These are phyloP conservation scores for Tripterygium wilfordii DNA, from an alignment of 177 flowering plant genomes.

Conservation along the genomic window DNA sequence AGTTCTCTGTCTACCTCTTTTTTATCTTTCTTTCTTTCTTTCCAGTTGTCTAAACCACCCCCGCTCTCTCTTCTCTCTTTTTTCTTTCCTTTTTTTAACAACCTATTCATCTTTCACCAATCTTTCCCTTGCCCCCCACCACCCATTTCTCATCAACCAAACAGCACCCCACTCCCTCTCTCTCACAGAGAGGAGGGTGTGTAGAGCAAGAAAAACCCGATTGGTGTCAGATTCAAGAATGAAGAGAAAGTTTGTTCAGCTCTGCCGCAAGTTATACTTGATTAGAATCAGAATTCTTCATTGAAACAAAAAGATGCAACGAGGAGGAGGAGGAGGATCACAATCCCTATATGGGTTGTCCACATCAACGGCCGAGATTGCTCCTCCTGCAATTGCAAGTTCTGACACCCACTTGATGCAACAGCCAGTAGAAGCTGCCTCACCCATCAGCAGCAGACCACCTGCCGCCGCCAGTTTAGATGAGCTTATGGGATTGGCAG, in stretches of 20 bases:
- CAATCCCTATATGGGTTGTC: slow-evolving; percentile 5
- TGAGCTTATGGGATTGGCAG: slow-evolving; percentile 24
- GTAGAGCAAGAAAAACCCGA: too few relatives aligned
- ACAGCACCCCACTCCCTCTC: too few relatives aligned
- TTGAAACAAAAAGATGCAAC: slow-evolving; percentile 12
- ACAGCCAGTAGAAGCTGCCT: slow-evolving; percentile 38
- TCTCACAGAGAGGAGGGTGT: too few relatives aligned
- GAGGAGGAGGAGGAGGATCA: slow-evolving; percentile 8
- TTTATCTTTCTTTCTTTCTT: too few relatives aligned
- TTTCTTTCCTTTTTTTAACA: neutral
- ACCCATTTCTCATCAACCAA: slow-evolving; percentile 5
- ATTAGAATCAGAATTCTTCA: too few relatives aligned
- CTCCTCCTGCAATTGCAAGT: slow-evolving; percentile 2
- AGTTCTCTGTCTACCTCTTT: too few relatives aligned
- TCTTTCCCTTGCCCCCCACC: slow-evolving; percentile 1
- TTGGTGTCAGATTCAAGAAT: too few relatives aligned
- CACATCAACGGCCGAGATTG: neutral
- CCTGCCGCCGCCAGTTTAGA: slow-evolving; percentile 47
- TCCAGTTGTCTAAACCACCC: slow-evolving; percentile 47
- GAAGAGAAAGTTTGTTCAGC: too few relatives aligned
- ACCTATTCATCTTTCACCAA: too few relatives aligned
- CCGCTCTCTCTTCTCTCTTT: too few relatives aligned
- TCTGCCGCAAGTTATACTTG: too few relatives aligned
- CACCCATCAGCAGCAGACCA: slow-evolving; percentile 55
- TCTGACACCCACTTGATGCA: neutral